Conservation (phyloP, 768 basidiomycete species). For the Boletus barrowsii region DNA sequence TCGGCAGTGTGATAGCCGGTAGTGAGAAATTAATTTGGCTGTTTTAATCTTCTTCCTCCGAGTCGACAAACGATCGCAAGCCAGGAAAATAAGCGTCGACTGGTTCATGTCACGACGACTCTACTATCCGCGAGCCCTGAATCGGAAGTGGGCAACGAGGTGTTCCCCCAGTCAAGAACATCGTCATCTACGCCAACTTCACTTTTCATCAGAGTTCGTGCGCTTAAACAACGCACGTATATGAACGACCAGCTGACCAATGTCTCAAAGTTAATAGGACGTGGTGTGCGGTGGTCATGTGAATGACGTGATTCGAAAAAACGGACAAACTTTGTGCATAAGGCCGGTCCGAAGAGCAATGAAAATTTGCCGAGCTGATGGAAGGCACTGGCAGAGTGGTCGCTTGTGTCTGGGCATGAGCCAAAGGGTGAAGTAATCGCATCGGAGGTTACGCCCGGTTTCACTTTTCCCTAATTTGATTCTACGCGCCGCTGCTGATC, state of each 20-base stretch:
- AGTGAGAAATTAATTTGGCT: conserved; percentile 5
- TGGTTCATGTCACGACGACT: conserved; percentile 8
- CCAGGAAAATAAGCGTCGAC: neutral
- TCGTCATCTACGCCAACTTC: neutral
- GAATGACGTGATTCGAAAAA: conserved; percentile 29
- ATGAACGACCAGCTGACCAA: conserved; percentile 19
- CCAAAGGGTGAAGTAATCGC: conserved; percentile 7
- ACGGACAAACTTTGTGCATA: conserved; percentile 25
- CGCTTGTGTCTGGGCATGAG: conserved; percentile 9
- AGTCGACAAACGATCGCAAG: conserved; percentile 8
- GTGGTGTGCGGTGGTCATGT: conserved; percentile 19
- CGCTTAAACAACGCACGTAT: conserved; percentile 22
- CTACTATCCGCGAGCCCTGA: neutral
- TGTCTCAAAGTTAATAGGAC: conserved; percentile 9
- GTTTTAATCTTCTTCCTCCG: conserved; percentile 6
- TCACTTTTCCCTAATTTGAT: conserved; percentile 1
- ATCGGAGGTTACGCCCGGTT: conserved; percentile 13
- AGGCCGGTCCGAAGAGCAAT: conserved; percentile 15
- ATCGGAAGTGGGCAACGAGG: conserved; percentile 7
- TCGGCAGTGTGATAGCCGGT: conserved; percentile 17
- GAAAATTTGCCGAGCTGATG: conserved; percentile 11
- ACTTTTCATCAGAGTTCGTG: conserved; percentile 15
- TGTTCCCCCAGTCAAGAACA: conserved; percentile 8
- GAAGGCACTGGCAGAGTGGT: neutral
- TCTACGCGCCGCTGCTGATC: conserved; percentile 6